These are phyloP conservation scores for Calonectria pauciramosa DNA, from an alignment of 2,329 filamentous ascomycete species.

Conservation along the genomic window DNA sequence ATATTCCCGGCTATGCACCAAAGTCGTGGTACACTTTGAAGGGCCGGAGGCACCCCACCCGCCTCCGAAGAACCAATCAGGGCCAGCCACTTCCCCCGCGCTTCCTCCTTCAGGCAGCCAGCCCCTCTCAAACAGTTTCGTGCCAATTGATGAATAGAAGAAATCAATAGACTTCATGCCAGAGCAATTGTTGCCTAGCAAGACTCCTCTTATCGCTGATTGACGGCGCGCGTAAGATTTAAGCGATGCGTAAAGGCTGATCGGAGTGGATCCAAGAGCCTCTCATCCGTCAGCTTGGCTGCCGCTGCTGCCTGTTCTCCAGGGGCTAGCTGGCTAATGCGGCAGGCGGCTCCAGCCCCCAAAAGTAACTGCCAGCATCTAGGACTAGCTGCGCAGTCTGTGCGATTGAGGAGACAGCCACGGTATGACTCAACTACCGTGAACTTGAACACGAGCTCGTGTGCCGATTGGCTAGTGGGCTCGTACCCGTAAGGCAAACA, in stretches of 20 bases:
- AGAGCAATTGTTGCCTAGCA: neutral
- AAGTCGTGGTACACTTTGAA: neutral
- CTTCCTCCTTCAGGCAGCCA: neutral
- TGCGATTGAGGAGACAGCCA: neutral
- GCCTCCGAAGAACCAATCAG: neutral
- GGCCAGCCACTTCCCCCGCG: neutral
- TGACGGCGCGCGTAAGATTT: neutral
- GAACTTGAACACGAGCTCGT: neutral
- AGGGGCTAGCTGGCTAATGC: neutral
- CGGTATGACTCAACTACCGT: constrained; percentile 6
- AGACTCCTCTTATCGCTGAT: neutral
- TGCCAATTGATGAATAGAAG: neutral
- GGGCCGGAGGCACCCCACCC: neutral
- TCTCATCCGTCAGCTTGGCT: neutral
- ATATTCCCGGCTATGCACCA: neutral
- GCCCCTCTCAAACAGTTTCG: neutral
- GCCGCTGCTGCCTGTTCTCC: constrained; percentile 1
- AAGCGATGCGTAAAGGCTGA: neutral
- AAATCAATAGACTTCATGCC: neutral
- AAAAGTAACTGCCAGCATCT: neutral
- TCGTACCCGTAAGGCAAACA: neutral
- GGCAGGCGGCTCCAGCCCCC: neutral
- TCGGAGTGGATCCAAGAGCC: neutral
- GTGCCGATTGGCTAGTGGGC: neutral
- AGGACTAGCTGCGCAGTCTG: neutral